Evolutionary conservation across 352 stramenopile species (phyloP).

Genomic region (Aphanomyces invadans): DNA sequence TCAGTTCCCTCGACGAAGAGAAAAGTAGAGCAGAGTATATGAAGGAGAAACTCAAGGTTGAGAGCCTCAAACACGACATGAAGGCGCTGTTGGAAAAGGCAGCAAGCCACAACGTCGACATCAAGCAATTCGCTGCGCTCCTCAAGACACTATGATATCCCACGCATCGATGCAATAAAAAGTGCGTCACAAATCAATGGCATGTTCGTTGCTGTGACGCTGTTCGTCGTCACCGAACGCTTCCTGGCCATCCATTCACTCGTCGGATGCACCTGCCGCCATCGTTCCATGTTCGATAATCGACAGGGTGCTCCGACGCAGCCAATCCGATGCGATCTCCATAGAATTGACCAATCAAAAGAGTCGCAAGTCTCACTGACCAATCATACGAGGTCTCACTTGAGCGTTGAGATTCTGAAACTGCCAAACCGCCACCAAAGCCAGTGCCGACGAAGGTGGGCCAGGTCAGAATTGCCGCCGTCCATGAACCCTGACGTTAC

Average conservation of each 20-base stretch:
- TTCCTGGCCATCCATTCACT: neutral
- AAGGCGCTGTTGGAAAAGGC: conserved; percentile 62
- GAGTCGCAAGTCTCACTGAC: neutral
- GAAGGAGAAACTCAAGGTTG: conserved; percentile 48
- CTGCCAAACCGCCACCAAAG: neutral
- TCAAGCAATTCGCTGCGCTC: conserved; percentile 36
- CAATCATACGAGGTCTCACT: neutral
- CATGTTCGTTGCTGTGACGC: too few relatives aligned
- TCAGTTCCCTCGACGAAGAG: conserved; percentile 79
- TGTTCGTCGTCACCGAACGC: too few relatives aligned
- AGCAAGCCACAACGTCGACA: conserved; percentile 54
- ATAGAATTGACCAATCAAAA: neutral
- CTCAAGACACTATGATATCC: conserved; percentile 1
- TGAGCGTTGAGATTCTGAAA: neutral
- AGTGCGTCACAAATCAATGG: too few relatives aligned
- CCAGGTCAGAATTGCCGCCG: neutral
- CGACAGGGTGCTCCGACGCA: neutral
- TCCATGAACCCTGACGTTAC: neutral
- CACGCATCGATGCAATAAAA: too few relatives aligned
- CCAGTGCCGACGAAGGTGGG: too few relatives aligned
- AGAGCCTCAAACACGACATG: conserved; percentile 55
- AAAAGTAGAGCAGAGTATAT: conserved; percentile 47
- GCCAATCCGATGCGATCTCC: neutral
- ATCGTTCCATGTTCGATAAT: neutral
- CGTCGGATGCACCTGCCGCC: neutral